Conservation (phyloP, 768 basidiomycete species). For the Lactarius tabidus region DNA sequence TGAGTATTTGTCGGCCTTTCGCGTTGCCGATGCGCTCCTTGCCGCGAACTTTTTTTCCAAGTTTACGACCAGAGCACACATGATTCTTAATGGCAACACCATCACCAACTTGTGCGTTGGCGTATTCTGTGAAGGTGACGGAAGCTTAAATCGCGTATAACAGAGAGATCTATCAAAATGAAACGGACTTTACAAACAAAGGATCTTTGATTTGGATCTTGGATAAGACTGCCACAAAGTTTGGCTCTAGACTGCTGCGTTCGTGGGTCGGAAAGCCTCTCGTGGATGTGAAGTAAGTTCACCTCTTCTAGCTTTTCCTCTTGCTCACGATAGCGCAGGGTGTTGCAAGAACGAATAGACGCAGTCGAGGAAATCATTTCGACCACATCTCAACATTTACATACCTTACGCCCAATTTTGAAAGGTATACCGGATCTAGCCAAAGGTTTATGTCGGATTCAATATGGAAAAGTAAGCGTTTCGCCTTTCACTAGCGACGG, state of each 20-base stretch:
- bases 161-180: slow-evolving; percentile 89
- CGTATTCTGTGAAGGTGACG: background rate
- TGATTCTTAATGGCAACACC: slow-evolving; percentile 88
- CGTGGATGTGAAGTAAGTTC: slow-evolving; percentile 55
- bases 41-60: slow-evolving; percentile 74
- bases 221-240: slow-evolving; percentile 82
- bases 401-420: slow-evolving; percentile 63
- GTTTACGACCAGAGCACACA: slow-evolving; percentile 74
- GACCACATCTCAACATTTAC: slow-evolving; percentile 58
- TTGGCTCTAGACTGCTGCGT: slow-evolving; percentile 79
- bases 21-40: slow-evolving; percentile 71
- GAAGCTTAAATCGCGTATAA: background rate
- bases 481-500: background rate
- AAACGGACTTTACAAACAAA: slow-evolving; percentile 66
- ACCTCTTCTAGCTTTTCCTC: background rate
- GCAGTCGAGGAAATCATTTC: slow-evolving; percentile 79
- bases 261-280: slow-evolving; percentile 88
- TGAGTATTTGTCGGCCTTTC: slow-evolving; percentile 66
- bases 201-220: slow-evolving; percentile 85
- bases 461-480: slow-evolving; percentile 76
- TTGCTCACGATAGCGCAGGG: slow-evolving; percentile 38
- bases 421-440: slow-evolving; percentile 82
- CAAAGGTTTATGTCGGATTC: slow-evolving; percentile 80
- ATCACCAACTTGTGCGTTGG: slow-evolving; percentile 62
- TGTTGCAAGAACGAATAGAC: slow-evolving; percentile 70